Evolutionary conservation across 805 yeast species (phyloP).

Genomic region (Metschnikowia anglica): DNA sequence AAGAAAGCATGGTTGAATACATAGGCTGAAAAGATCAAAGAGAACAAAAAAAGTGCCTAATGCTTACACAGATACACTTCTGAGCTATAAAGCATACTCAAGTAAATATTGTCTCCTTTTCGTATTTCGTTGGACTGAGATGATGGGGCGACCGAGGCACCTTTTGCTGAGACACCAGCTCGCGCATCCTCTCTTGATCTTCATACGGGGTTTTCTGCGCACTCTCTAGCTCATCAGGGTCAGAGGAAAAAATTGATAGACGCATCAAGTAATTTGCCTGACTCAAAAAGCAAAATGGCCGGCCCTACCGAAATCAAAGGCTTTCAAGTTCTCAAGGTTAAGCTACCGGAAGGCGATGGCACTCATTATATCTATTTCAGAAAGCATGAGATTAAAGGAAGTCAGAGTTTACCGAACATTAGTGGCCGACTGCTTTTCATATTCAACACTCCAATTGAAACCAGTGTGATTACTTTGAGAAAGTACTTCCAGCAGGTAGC

Average conservation of each 20-base stretch:
- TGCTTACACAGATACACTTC: no score
- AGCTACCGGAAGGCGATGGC: constrained; percentile 36
- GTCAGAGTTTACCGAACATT: constrained; percentile 19
- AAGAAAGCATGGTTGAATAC: no score
- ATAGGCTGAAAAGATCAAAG: no score
- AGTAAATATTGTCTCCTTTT: no score
- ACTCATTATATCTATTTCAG: constrained; percentile 64
- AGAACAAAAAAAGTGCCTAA: no score
- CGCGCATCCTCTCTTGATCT: constrained; percentile 1
- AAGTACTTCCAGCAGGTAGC: constrained; percentile 58
- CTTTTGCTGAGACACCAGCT: no score
- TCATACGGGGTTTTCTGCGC: neutral
- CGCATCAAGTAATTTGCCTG: no score
- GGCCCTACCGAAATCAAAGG: constrained; percentile 51
- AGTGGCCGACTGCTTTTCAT: constrained; percentile 60
- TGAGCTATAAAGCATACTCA: no score
- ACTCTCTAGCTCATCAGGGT: constrained; percentile 6
- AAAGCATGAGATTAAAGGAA: constrained; percentile 54
- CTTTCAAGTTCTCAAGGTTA: constrained; percentile 51
- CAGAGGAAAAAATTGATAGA: constrained; percentile 5
- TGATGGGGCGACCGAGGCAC: no score
- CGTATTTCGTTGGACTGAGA: no score
- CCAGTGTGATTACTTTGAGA: constrained; percentile 53
- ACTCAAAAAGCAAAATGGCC: constrained; percentile 14
- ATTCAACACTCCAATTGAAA: constrained; percentile 70